Percentiles rank a stretch among this genome's conserved stretches.
Conservation (phyloP, 345 rosid species). For the Brassica juncea region DNA sequence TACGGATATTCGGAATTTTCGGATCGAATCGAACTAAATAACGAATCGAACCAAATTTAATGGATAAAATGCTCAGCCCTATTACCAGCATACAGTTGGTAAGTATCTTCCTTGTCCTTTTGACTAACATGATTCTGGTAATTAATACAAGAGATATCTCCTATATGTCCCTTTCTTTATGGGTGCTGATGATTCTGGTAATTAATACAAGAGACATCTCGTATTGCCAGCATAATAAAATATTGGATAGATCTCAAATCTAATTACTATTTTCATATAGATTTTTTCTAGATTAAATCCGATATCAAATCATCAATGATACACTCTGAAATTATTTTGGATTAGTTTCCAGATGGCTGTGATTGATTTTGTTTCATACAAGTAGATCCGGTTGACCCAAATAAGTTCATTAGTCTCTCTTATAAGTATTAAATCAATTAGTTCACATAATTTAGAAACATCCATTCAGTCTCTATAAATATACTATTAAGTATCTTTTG, state of each 20-base stretch:
- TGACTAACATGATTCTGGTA: not conserved
- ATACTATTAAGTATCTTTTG: not conserved
- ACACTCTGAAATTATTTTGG: slow-evolving; percentile 4
- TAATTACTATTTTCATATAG: slow-evolving; percentile 15
- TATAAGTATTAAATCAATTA: not conserved
- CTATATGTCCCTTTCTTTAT: not conserved
- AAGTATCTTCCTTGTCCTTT: not conserved
- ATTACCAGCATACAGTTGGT: not conserved
- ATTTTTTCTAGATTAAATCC: slow-evolving; percentile 1
- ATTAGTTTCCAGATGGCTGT: slow-evolving; percentile 3
- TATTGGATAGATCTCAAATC: slow-evolving; percentile 20
- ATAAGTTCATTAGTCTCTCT: not conserved
- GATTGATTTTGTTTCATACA: not conserved
- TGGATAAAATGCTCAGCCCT: too few relatives aligned
- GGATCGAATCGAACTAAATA: too few relatives aligned
- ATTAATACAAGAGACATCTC: slow-evolving; percentile 9
- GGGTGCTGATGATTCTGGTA: not conserved
- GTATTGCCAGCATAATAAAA: slow-evolving; percentile 18
- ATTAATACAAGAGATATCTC: slow-evolving; percentile 21
- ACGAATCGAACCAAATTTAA: too few relatives aligned
- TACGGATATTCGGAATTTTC: too few relatives aligned
- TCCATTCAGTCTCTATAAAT: not conserved
- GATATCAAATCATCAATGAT: slow-evolving; percentile 24
- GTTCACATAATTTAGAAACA: not conserved
- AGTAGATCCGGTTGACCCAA: slow-evolving; percentile 17